Percentiles rank a stretch among this genome's conserved stretches.
Conservation (phyloP, 2,329 filamentous ascomycete genomes). For the Dothistroma pini region DNA sequence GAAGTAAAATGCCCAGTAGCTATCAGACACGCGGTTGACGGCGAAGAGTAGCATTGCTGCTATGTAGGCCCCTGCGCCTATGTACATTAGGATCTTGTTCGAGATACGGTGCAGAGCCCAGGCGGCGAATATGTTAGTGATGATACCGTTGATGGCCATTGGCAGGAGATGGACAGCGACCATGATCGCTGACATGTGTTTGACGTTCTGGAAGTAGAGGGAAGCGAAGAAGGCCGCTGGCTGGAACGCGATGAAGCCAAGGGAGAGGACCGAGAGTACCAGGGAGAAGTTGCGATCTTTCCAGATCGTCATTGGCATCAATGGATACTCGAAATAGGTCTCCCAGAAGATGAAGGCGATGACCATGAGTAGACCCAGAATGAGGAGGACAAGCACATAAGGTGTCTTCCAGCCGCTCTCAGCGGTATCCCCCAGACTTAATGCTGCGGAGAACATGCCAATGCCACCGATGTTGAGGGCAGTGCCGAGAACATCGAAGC, state of each 20-base stretch:
- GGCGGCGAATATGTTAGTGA: conserved; percentile 62
- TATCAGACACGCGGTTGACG: conserved; percentile 52
- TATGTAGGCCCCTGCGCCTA: conserved; percentile 46
- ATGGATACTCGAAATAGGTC: conserved; percentile 44
- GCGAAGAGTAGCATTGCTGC: conserved; percentile 53
- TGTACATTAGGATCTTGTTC: conserved; percentile 60
- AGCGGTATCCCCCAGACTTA: conserved; percentile 55
- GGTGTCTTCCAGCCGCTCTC: conserved; percentile 59
- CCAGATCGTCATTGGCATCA: conserved; percentile 56
- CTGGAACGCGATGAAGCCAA: conserved; percentile 61
- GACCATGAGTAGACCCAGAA: conserved; percentile 57
- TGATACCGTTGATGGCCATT: conserved; percentile 59
- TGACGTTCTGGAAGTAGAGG: conserved; percentile 61
- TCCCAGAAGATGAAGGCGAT: conserved; percentile 61
- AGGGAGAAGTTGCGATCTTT: conserved; percentile 62
- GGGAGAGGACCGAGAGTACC: conserved; percentile 54
- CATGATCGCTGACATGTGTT: conserved; percentile 50
- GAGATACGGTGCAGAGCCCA: conserved; percentile 60
- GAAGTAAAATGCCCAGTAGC: conserved; percentile 65
- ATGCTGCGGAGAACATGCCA: conserved; percentile 59
- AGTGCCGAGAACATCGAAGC: conserved; percentile 60
- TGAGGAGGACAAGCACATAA: conserved; percentile 60
- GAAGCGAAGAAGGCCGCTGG: conserved; percentile 47
- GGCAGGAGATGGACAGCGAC: conserved; percentile 63
- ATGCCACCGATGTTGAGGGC: conserved; percentile 61